Percentiles rank a stretch among this genome's conserved stretches.
Evolutionary conservation across 805 yeast species (phyloP).

Genomic region (Suhomyces sp.): DNA sequence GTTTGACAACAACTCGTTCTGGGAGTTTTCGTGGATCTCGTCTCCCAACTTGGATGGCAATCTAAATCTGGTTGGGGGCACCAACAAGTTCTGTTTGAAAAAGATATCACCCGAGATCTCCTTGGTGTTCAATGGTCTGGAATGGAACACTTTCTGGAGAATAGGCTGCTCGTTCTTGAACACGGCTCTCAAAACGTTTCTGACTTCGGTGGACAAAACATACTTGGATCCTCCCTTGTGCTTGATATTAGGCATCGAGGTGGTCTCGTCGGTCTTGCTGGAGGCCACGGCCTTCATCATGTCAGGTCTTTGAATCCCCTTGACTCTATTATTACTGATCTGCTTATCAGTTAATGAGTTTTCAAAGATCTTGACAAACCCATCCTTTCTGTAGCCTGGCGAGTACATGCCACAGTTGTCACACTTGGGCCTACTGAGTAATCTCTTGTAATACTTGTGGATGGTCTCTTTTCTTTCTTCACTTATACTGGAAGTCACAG

Average conservation of each 20-base stretch:
- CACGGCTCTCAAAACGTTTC: conserved; percentile 70
- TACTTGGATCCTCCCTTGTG: conserved; percentile 77
- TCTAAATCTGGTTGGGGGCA: conserved; percentile 96
- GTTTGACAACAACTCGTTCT: conserved; percentile 81
- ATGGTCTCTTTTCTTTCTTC: conserved; percentile 80
- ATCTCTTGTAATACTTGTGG: conserved; percentile 69
- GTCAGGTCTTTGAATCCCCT: conserved; percentile 72
- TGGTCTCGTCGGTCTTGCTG: conserved; percentile 9
- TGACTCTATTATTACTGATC: conserved; percentile 72
- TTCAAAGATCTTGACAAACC: conserved; percentile 89
- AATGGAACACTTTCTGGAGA: conserved; percentile 72
- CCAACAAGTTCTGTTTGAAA: conserved; percentile 82
- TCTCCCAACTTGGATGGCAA: conserved; percentile 97
- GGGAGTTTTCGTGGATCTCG: conserved; percentile 90
- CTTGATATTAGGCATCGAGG: conserved; percentile 48
- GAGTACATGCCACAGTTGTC: conserved; percentile 95
- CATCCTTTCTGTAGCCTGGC: conserved; percentile 93
- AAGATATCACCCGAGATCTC: conserved; percentile 72
- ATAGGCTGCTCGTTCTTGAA: conserved; percentile 71
- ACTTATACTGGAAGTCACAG: conserved; percentile 76
- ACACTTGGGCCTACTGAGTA: conserved; percentile 80
- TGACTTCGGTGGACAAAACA: conserved; percentile 82
- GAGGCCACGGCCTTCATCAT: conserved; percentile 48
- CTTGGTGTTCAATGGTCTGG: conserved; percentile 60
- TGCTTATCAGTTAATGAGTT: conserved; percentile 82